A percentile compares a stretch with the other conserved stretches of the same genome.
phyloP scores from a whole-genome alignment of 805 yeast genomes.

The Starmerella kuoi region DNA sequence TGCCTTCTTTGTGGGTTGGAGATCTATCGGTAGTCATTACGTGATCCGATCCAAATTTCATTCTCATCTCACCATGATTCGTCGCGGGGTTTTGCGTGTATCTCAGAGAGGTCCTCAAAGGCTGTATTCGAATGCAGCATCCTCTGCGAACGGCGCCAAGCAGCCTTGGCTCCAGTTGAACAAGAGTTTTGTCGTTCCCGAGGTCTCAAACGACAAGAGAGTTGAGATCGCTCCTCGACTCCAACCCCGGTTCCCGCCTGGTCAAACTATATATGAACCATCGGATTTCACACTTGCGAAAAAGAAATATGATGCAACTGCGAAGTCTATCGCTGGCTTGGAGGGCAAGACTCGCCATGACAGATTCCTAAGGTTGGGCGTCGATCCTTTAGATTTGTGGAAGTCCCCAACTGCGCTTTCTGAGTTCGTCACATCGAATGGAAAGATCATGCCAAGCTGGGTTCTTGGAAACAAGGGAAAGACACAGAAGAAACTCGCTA shows the following conservation, averaged over 20 bases:
- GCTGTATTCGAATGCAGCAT: too few species aligned
- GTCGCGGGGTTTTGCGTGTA: too few species aligned
- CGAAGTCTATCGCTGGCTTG: conserved; percentile 25
- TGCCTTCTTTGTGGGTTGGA: too few species aligned
- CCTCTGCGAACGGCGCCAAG: too few species aligned
- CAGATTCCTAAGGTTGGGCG: conserved; percentile 19
- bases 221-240: conserved; percentile 13
- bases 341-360: conserved; percentile 12
- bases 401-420: conserved; percentile 60
- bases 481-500: conserved; percentile 60
- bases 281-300: conserved; percentile 57
- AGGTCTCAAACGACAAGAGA: neutral
- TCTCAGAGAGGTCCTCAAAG: too few species aligned
- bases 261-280: conserved; percentile 59
- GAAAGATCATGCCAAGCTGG: conserved; percentile 62
- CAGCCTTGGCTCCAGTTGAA: conserved; percentile 4
- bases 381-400: conserved; percentile 57
- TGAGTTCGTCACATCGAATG: conserved; percentile 53
- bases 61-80: too few species aligned
- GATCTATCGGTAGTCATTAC: too few species aligned
- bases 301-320: conserved; percentile 34
- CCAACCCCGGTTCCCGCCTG: conserved; percentile 32
- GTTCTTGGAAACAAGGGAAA: conserved; percentile 53
- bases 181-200: conserved; percentile 2
- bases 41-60: too few species aligned